Evolutionary conservation across 768 basidiomycete genomes (phyloP), one percentile per base, ranked within the genome.

Genomic region (Boletus huronensis): DNA sequence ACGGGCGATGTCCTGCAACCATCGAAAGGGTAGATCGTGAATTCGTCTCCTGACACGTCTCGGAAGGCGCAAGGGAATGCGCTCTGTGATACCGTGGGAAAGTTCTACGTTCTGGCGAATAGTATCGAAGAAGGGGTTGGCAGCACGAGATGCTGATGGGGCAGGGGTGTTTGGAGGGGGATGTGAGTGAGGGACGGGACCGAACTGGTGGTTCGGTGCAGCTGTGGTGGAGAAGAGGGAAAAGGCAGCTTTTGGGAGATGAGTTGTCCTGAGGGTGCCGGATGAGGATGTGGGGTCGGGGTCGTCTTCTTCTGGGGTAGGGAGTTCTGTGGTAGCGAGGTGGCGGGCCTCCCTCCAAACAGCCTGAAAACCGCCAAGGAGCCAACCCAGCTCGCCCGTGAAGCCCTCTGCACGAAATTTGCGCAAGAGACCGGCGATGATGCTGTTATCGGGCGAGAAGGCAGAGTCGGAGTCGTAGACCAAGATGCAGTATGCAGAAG

Each of bases 121-220:
- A 63, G 89, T 87, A 71, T 98, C 95, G 61, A 92, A 98, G 75
- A 98, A 98, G 10, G 96, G 96, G 68, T 96, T 98, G 5, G 72
- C 63, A 63, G 63, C 74, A 67, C 48, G 70, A 28, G 59, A 48
- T 65, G 58, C 52, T 47, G 57, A 58, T 46, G 54, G 60, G 13
- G 58, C 68, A 35, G 63, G 65, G 42, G 63, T 61, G 38, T 58
- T 58, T 39, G 48, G 48, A 26, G 55, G 26, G 16, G 43, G 38
- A 46, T 14, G 14, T 16, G 3, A 52, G 25, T 1, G 52, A 23
- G 50, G 47, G 17, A 57, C 21, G 16, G 43, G 39, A 48, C 46
- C 55, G 52, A 53, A 44, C 10, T 48, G 63, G 0, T 42, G 43
- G 50, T 59, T 50, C 52, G 65, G 59, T 1, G 56, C 68, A 28